phyloP scores from a whole-genome alignment of 2,329 filamentous ascomycete species.

The Sporothrix curviconia region DNA sequence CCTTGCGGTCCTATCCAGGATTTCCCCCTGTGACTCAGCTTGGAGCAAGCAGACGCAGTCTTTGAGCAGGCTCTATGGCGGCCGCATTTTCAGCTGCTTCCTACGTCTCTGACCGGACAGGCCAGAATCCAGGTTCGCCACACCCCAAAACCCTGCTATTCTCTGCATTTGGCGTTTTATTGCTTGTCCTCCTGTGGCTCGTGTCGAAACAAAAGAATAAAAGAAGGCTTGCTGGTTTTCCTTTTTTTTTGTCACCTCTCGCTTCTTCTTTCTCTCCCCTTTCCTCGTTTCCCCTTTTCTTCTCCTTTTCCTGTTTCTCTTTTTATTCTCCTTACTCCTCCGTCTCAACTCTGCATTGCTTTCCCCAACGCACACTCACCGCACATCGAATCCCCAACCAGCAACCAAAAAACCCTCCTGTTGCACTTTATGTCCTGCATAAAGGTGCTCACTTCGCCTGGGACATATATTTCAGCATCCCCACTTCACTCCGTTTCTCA shows the following conservation, averaged over 20 bases:
- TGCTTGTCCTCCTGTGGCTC: not conserved
- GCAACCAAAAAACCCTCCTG: not conserved
- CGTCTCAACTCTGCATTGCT: not conserved
- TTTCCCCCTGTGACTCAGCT: conserved; percentile 16
- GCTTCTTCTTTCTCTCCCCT: not conserved
- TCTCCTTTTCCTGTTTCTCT: not conserved
- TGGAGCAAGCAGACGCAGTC: conserved; percentile 2
- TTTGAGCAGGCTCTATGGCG: conserved; percentile 10
- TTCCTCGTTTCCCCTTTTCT: not conserved
- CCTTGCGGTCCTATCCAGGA: not conserved
- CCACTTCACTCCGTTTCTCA: not conserved
- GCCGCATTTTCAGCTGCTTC: conserved; percentile 12
- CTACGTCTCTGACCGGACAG: conserved; percentile 13
- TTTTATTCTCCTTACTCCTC: not conserved
- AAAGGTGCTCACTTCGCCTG: not conserved
- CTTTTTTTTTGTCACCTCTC: not conserved
- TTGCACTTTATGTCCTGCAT: not conserved
- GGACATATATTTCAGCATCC: not conserved
- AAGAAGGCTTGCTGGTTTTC: not conserved
- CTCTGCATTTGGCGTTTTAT: not conserved
- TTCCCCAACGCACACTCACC: conserved; percentile 2
- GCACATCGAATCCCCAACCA: not conserved
- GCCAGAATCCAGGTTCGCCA: conserved; percentile 14
- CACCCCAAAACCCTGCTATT: not conserved
- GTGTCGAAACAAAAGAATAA: not conserved